Conservation (phyloP, 2,329 filamentous ascomycete species). For the Penicillium olsonii region DNA sequence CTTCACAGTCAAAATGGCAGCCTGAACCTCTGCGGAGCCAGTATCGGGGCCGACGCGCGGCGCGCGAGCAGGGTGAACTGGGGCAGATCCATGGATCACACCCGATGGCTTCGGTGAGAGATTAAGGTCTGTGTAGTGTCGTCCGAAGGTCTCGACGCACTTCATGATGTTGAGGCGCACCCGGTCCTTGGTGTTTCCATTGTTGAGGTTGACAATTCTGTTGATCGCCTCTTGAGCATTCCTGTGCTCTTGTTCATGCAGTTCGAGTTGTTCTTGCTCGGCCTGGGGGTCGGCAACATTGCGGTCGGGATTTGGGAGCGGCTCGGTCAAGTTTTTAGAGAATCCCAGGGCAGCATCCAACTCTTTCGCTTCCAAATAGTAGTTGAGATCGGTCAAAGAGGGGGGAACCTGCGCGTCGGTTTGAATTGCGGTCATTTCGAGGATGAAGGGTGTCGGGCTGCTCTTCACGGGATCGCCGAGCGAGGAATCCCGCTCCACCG, state of each 20-base stretch:
- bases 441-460: constrained; percentile 74
- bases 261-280: constrained; percentile 39
- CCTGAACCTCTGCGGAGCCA: constrained; percentile 95
- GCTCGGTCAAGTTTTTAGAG: constrained; percentile 64
- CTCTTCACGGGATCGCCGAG: constrained; percentile 81
- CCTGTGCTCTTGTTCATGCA: constrained; percentile 59
- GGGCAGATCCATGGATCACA: constrained; percentile 45
- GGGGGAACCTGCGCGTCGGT: constrained; percentile 16
- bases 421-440: constrained; percentile 37
- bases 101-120: constrained; percentile 62
- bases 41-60: constrained; percentile 86
- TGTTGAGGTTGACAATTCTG: constrained; percentile 75
- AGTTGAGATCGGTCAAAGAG: constrained; percentile 59
- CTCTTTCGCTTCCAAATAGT: constrained; percentile 70
- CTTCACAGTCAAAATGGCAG: constrained; percentile 91
- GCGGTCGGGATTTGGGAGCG: constrained; percentile 33
- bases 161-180: constrained; percentile 80
- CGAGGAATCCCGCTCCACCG: constrained; percentile 62
- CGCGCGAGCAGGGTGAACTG: constrained; percentile 46
- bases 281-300: constrained; percentile 40
- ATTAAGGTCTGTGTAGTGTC: constrained; percentile 78
- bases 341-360: constrained; percentile 66
- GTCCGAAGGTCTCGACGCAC: constrained; percentile 83
- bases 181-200: constrained; percentile 75
- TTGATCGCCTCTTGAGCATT: constrained; percentile 74